Evolutionary conservation across 441 rosid species (phyloP).

Genomic region (Geranium incanum): DNA sequence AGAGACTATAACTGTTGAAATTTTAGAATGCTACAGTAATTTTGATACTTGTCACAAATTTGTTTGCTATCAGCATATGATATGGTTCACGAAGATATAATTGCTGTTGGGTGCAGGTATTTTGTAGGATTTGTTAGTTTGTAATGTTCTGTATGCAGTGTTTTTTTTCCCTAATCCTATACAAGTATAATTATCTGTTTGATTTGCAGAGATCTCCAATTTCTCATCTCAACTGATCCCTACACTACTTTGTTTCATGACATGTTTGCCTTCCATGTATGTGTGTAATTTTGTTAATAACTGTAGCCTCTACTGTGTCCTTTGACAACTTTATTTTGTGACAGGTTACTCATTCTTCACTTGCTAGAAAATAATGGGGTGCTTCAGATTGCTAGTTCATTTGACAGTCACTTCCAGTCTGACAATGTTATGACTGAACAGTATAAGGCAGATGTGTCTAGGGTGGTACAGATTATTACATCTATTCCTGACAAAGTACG

Average conservation of each 20-base stretch:
- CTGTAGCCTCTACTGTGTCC: not conserved
- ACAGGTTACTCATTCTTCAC: conserved; percentile 66
- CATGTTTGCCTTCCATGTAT: conserved; percentile 4
- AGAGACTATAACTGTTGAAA: not conserved
- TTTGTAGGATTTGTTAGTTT: not conserved
- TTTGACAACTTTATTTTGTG: conserved; percentile 18
- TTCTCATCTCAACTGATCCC: not conserved
- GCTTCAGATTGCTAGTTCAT: conserved; percentile 47
- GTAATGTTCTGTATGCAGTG: not conserved
- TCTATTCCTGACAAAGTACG: conserved; percentile 92
- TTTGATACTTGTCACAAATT: not conserved
- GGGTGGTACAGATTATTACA: conserved; percentile 64
- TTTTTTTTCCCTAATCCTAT: not conserved
- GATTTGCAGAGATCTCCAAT: not conserved
- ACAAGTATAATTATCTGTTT: conserved; percentile 4
- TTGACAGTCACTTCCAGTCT: conserved; percentile 28
- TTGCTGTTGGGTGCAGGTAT: not conserved
- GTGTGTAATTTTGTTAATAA: not conserved
- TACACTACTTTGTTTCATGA: not conserved
- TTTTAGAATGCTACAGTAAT: not conserved
- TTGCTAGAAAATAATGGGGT: conserved; percentile 74
- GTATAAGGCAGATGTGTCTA: conserved; percentile 38
- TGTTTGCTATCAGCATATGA: not conserved
- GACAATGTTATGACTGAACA: conserved; percentile 28
- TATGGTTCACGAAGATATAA: not conserved